These are phyloP conservation scores for Claviceps cyperi DNA, from an alignment of 2,329 filamentous ascomycete species.

Conservation along the genomic window DNA sequence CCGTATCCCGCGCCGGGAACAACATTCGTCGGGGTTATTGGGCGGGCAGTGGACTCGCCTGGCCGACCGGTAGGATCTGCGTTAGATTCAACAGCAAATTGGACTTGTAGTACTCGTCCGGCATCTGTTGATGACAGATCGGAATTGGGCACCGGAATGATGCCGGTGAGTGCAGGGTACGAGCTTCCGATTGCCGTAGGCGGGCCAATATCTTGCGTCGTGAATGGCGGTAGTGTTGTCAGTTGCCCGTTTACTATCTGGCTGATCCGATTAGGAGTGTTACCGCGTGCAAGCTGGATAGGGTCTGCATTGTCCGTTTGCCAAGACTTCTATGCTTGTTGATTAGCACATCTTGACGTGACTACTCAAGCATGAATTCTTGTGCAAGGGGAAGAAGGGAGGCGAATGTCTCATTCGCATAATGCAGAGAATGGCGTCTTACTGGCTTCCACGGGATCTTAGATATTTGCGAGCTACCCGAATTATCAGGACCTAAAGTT, in stretches of 20 bases:
- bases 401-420: no score
- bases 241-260: not conserved
- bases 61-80: not conserved
- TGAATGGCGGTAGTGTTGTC: not conserved
- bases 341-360: not conserved
- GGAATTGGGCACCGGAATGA: constrained; percentile 1
- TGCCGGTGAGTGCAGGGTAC: not conserved
- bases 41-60: not conserved
- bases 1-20: not conserved
- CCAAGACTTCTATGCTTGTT: not conserved
- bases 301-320: not conserved
- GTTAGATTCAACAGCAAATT: not conserved
- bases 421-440: not conserved
- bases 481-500: not conserved
- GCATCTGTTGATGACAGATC: constrained; percentile 2
- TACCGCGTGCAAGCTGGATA: not conserved
- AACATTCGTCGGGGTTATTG: not conserved
- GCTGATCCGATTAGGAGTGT: not conserved
- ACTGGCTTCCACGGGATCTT: not conserved
- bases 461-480: not conserved
- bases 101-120: constrained; percentile 4
- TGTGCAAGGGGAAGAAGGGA: no score
- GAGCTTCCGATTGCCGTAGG: not conserved
- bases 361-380: not conserved
- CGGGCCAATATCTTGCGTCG: not conserved